phyloP scores from a whole-genome alignment of 176 grass and related monocot genomes.

The Dactylis glomerata region DNA sequence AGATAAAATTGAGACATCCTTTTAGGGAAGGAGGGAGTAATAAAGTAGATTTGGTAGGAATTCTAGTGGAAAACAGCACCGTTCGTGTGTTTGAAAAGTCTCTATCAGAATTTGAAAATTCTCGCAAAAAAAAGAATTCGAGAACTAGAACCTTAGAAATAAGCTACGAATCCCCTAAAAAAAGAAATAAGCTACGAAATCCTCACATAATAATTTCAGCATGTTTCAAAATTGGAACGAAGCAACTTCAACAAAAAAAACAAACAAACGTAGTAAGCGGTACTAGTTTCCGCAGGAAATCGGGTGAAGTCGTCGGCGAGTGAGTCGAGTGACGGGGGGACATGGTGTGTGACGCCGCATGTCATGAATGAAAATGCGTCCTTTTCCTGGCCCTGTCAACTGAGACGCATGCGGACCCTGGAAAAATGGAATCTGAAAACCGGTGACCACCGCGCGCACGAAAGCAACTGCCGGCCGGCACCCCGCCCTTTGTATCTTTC shows the following conservation, averaged over 20 bases:
- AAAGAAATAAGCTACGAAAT: too few species aligned
- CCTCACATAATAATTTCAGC: not conserved
- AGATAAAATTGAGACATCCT: too few species aligned
- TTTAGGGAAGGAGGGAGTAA: too few species aligned
- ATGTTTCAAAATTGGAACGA: not conserved
- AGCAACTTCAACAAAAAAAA: not conserved
- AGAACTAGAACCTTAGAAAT: not conserved
- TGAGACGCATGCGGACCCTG: not conserved
- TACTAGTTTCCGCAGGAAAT: too few species aligned
- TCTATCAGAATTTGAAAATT: not conserved
- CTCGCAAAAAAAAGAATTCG: too few species aligned
- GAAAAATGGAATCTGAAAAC: conserved; percentile 26
- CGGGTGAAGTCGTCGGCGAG: too few species aligned
- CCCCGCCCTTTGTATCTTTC: not conserved
- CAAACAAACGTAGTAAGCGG: not conserved
- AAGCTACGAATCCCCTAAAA: too few species aligned
- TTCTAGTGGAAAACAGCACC: not conserved
- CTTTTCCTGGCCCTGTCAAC: not conserved
- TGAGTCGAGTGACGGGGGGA: too few species aligned
- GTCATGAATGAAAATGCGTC: not conserved
- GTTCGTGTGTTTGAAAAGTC: not conserved
- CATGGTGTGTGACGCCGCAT: not conserved
- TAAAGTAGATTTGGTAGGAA: not conserved
- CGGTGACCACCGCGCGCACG: not conserved
- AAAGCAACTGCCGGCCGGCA: conserved; percentile 4